Conservation (phyloP, 495 filamentous ascomycete species). For the Podospora anserina region DNA sequence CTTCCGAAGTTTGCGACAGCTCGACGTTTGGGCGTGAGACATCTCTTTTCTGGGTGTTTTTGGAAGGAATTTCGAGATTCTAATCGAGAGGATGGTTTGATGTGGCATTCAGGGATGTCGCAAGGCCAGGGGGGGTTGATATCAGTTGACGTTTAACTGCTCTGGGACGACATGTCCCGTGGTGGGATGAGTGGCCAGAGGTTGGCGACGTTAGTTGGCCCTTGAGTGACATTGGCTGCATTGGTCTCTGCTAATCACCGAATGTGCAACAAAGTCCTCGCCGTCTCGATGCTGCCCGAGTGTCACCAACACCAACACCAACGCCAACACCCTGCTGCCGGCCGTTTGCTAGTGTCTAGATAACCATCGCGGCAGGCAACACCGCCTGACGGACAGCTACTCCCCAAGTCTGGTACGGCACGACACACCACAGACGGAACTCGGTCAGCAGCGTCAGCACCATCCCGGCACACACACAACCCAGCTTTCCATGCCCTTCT, state of each 20-base stretch:
- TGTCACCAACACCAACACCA: not conserved
- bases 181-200: not conserved
- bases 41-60: not conserved
- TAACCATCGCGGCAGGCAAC: not conserved
- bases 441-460: not conserved
- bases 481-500: not conserved
- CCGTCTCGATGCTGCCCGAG: not conserved
- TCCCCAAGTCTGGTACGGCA: no score
- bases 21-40: no score
- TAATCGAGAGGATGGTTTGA: not conserved
- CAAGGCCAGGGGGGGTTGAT: not conserved
- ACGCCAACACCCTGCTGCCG: not conserved
- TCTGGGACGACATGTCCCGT: not conserved
- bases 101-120: slow-evolving; percentile 1
- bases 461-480: not conserved
- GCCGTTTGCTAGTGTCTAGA: not conserved
- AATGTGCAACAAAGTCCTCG: not conserved
- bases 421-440: no score
- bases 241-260: not conserved
- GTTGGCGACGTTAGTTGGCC: not conserved
- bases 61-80: not conserved
- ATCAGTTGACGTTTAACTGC: not conserved
- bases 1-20: no score
- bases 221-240: not conserved
- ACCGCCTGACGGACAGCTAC: no score